Base-by-base conservation (phyloP, 1,284 basidiomycete genomes). In the Pseudozyma flocculosa region DNA sequence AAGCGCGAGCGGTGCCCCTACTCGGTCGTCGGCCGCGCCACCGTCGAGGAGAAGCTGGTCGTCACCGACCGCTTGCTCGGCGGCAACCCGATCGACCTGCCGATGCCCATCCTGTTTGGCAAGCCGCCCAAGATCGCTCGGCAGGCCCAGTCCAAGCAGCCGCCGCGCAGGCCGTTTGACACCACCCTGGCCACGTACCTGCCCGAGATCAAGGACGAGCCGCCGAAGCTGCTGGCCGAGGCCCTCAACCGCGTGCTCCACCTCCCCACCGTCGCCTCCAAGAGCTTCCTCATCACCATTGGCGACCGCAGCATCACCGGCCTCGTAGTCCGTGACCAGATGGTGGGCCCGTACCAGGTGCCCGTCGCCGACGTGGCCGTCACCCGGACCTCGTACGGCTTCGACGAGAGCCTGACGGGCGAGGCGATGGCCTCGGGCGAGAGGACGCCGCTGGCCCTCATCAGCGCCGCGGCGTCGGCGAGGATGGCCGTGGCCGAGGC, bases 391-490 rank as follows among this genome's bases (percentile, higher is more conserved):
- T 87, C 90, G n/a, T 96, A 94, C 78, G 92, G 92, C 2, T 97
- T 97, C 78, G 85, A 88, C 57, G 78, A 81, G 76, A 83, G n/a
- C 81, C 82, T 13, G 90, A 93, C 38, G 3, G 75, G 75, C 45
- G 94, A 99, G 81, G 93, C 94, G 1, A 96, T 98, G 91, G 88
- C 94, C 2, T 90, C 94, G 84, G 94, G 94, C 19, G 94, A 99
- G 80, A 87, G 94, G 50, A 93, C 95, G 0, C 93, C 94, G 0
- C 80, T 96, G 9, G 92, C 95, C 9, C 83, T 99, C 21, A 83
- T 97, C 54, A 85, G 83, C 68, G 85, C 92, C 2, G 89, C 88
- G 14, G 91, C 92, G 3, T 92, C 92, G 0, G 94, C 92, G 0
- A 86, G 91, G 38, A 94, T 99, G 88, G 94, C 94, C 22, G 88